Percentiles rank a stretch among this genome's conserved stretches.
Evolutionary conservation across 495 filamentous ascomycete genomes (phyloP).

Genomic region (Trichocladium uniseriatum): DNA sequence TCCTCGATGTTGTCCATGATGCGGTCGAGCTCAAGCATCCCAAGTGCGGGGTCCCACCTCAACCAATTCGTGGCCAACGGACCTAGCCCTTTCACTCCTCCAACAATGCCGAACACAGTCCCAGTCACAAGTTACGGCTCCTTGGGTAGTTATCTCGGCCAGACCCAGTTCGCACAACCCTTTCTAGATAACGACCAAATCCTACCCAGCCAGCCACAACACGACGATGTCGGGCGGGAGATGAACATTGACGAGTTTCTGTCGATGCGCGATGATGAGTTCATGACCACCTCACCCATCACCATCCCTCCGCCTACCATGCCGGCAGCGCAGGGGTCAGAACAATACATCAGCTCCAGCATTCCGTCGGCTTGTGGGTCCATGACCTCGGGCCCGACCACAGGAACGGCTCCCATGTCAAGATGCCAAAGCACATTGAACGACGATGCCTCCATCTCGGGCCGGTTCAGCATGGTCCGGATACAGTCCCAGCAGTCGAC

Average conservation of each 20-base stretch:
- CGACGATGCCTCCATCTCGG: slow-evolving; percentile 28
- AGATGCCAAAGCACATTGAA: slow-evolving; percentile 35
- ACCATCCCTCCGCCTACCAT: slow-evolving; percentile 11
- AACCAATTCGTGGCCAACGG: slow-evolving; percentile 9
- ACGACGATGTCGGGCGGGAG: slow-evolving; percentile 9
- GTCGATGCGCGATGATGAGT: slow-evolving; percentile 4
- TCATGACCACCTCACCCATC: slow-evolving; percentile 14
- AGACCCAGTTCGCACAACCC: slow-evolving; percentile 12
- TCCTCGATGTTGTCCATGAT: slow-evolving; percentile 18
- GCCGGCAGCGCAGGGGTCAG: slow-evolving; percentile 8
- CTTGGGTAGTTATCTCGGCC: slow-evolving; percentile 9
- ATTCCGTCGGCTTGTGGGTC: slow-evolving; percentile 34
- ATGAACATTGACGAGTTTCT: slow-evolving; percentile 21
- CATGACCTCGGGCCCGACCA: slow-evolving; percentile 36
- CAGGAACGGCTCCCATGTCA: slow-evolving; percentile 37
- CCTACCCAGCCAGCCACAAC: slow-evolving; percentile 2
- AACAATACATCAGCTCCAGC: slow-evolving; percentile 13
- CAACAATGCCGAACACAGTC: slow-evolving; percentile 1
- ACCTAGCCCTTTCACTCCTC: slow-evolving; percentile 7
- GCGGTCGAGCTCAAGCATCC: slow-evolving; percentile 21
- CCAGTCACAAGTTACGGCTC: neutral
- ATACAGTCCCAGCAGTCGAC: slow-evolving; percentile 36
- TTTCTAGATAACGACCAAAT: neutral
- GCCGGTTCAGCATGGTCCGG: slow-evolving; percentile 35
- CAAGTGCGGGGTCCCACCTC: neutral